A percentile compares a stretch with the other conserved stretches of the same genome.
phyloP scores from a whole-genome alignment of 2,329 filamentous ascomycete species.

The Colletotrichum orchidophilum region DNA sequence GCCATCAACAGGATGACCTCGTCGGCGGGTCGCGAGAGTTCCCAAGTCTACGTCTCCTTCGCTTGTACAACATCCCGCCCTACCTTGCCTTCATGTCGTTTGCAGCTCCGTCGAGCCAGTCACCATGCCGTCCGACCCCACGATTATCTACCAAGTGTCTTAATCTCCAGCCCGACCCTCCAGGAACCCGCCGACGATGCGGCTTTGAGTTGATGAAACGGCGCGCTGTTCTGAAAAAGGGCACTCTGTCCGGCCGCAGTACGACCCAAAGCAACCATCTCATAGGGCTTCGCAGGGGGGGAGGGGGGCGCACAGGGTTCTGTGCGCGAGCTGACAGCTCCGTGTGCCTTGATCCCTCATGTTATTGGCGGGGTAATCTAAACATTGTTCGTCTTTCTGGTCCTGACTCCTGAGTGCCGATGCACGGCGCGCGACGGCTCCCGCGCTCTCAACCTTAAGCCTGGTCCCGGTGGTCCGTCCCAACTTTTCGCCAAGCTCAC shows the following conservation, averaged over 20 bases:
- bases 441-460: neutral
- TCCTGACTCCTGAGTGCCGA: conserved; percentile 22
- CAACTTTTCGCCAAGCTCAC: neutral
- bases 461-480: neutral
- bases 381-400: neutral
- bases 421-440: conserved; percentile 11
- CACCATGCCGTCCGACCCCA: conserved; percentile 26
- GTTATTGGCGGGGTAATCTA: conserved; percentile 28
- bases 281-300: conserved; percentile 22
- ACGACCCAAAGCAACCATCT: conserved; percentile 18
- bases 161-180: conserved; percentile 27
- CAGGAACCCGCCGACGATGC: conserved; percentile 25
- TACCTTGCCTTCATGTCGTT: neutral
- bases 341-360: conserved; percentile 24
- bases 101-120: conserved; percentile 9
- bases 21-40: conserved; percentile 19
- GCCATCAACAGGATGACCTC: neutral
- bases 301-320: conserved; percentile 28
- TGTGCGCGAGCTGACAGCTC: conserved; percentile 6
- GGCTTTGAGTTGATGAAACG: conserved; percentile 18
- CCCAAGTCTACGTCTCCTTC: conserved; percentile 14
- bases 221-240: conserved; percentile 26
- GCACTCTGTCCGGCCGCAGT: conserved; percentile 5
- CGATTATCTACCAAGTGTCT: conserved; percentile 21
- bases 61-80: neutral